Base-by-base conservation (phyloP, 768 basidiomycete genomes). In the Tricholoma matsutake region DNA sequence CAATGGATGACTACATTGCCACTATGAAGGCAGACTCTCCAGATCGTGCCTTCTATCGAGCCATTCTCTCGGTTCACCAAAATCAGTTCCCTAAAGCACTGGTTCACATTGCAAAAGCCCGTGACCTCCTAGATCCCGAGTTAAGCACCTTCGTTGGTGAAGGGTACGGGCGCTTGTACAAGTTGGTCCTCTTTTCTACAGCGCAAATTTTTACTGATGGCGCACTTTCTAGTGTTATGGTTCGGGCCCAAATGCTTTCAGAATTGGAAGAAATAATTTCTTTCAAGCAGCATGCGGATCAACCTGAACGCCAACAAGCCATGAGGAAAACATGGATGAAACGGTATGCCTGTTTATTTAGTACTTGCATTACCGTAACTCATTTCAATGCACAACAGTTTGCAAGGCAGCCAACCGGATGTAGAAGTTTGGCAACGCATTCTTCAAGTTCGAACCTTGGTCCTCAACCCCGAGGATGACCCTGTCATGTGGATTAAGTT, bases 381-480 rank as follows among this genome's bases (percentile, higher is more conserved):
- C 34, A 58, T 47, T 53, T 29, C 49, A 49, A 11, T 51, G 4
- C 49, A 4, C 43, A 62, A 28, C 62, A 96, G 96, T 61, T 75
- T 99, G 41, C 89, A 93, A 77, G 97, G 95, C 1, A 98, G 96
- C 74, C 95, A 98, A 70, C 93, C 94, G 22, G 97, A 98, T 68
- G 96, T 98, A 34, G 97, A 99, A 74, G 94, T 97, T 4, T 99
- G 97, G 97, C 97, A 98, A 72, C 87, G 96, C 18, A 92, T 98
- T 57, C 79, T 99, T 8, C 96, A 98, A 79, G 94, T 99, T 54
- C 86, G 97, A 57, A 94, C 96, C 0, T 81, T 98, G 56, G 95
- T 99, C 20, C 80, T 98, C 28, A 91, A 86, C 47, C 96, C 97
- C 0, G 92, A 92, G 64, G 94, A 97, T 63, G 95, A 98, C 70